Conservation (phyloP, 352 stramenopile genomes). For the Pythium guiyangense region DNA sequence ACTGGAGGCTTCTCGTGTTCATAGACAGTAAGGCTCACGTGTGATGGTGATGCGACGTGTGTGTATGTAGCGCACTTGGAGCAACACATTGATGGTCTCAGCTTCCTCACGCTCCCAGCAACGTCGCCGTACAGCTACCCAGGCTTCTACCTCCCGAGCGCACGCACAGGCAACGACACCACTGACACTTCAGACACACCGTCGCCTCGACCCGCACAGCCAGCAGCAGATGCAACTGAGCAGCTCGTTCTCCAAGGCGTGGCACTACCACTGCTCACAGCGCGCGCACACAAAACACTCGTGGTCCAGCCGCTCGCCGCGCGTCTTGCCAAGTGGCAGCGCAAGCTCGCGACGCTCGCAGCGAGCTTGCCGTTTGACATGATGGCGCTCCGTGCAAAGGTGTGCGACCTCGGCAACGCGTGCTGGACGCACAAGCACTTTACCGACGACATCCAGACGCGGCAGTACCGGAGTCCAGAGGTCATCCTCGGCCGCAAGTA, state of each 20-base stretch:
- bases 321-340: constrained; percentile 38
- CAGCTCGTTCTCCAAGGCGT: constrained; percentile 44
- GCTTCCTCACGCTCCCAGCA: constrained; percentile 36
- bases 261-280: constrained; percentile 18
- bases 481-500: constrained; percentile 96
- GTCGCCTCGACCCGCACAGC: not conserved
- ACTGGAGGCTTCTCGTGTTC: too few species aligned
- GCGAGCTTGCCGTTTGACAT: constrained; percentile 47
- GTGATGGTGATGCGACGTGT: not conserved
- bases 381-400: constrained; percentile 66
- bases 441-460: constrained; percentile 99
- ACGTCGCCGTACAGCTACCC: constrained; percentile 40
- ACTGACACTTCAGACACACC: not conserved
- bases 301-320: constrained; percentile 21
- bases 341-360: constrained; percentile 28
- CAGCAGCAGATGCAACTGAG: not conserved
- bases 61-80: constrained; percentile 34
- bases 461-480: constrained; percentile 99
- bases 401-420: constrained; percentile 99
- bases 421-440: constrained; percentile 99
- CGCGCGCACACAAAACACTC: constrained; percentile 7
- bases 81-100: constrained; percentile 29
- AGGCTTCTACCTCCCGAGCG: constrained; percentile 53
- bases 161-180: constrained; percentile 14
- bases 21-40: too few species aligned